These are phyloP conservation scores for Paxillus involutus DNA, from an alignment of 768 basidiomycete genomes.

Conservation along the genomic window DNA sequence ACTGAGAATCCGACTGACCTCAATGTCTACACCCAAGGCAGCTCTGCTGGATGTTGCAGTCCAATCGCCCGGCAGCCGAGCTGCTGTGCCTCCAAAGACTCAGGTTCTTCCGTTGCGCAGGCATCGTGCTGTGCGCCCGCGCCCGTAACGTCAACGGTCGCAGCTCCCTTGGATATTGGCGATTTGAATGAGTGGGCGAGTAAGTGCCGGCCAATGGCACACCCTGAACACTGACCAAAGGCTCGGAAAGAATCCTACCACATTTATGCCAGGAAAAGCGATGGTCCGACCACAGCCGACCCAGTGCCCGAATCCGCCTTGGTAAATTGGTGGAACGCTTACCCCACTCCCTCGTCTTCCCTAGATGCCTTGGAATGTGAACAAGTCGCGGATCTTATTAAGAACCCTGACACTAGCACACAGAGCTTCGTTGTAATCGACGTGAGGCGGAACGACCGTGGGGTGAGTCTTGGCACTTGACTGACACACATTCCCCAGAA, in stretches of 20 bases:
- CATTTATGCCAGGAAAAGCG: constrained; percentile 44
- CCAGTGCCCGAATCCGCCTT: constrained; percentile 24
- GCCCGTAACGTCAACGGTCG: neutral
- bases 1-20: constrained; percentile 43
- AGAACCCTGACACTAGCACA: constrained; percentile 7
- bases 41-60: constrained; percentile 19
- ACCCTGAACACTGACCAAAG: neutral
- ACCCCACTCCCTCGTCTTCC: constrained; percentile 38
- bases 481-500: neutral
- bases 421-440: constrained; percentile 46
- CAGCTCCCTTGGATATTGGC: constrained; percentile 13
- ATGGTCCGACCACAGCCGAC: neutral
- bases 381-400: constrained; percentile 37
- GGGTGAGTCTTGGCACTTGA: constrained; percentile 27
- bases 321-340: constrained; percentile 54
- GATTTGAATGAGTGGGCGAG: constrained; percentile 48
- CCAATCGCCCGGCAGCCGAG: neutral
- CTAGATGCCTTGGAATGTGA: constrained; percentile 31
- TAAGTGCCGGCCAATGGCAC: constrained; percentile 19
- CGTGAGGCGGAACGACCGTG: constrained; percentile 47
- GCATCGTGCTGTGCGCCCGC: constrained; percentile 3
- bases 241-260: constrained; percentile 42
- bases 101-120: neutral
- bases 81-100: too few relatives aligned
- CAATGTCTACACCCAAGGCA: constrained; percentile 31